A percentile compares a stretch with the other conserved stretches of the same genome.
Evolutionary conservation across 257 asterid species (phyloP).

Genomic region (Ilex aquifolium): DNA sequence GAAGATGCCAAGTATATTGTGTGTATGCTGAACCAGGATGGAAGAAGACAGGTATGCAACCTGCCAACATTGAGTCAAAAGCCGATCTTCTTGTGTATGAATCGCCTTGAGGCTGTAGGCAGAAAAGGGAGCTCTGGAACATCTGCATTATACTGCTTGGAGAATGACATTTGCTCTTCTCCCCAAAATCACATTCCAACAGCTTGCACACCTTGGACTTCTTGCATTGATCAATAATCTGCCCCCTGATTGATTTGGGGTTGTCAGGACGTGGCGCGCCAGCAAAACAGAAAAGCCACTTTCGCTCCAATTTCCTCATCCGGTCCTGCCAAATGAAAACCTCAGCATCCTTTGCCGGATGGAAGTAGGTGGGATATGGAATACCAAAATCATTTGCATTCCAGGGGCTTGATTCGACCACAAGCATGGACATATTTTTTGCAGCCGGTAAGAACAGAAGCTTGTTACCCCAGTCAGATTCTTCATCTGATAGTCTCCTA

Average conservation of each 20-base stretch:
- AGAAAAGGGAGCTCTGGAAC: constrained; percentile 76
- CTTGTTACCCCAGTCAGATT: constrained; percentile 82
- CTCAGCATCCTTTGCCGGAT: constrained; percentile 64
- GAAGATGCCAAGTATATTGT: constrained; percentile 89
- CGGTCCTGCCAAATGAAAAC: constrained; percentile 70
- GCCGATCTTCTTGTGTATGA: constrained; percentile 88
- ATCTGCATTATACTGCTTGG: constrained; percentile 81
- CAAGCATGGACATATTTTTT: constrained; percentile 77
- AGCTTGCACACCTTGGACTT: constrained; percentile 46
- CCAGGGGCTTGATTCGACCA: constrained; percentile 93
- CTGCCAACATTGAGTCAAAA: constrained; percentile 79
- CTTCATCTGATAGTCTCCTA: constrained; percentile 49
- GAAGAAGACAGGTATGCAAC: constrained; percentile 87
- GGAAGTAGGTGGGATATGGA: constrained; percentile 88
- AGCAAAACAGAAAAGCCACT: constrained; percentile 78
- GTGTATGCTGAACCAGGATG: constrained; percentile 89
- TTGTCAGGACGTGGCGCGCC: constrained; percentile 83
- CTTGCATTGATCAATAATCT: constrained; percentile 68
- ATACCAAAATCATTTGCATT: constrained; percentile 68
- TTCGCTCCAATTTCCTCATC: constrained; percentile 54
- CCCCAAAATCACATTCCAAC: constrained; percentile 67
- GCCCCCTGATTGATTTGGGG: constrained; percentile 61
- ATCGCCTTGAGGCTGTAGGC: constrained; percentile 89
- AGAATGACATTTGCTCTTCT: constrained; percentile 77
- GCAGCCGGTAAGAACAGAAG: constrained; percentile 71